Evolutionary conservation across 768 basidiomycete genomes (phyloP).

Genomic region (Vararia minispora): DNA sequence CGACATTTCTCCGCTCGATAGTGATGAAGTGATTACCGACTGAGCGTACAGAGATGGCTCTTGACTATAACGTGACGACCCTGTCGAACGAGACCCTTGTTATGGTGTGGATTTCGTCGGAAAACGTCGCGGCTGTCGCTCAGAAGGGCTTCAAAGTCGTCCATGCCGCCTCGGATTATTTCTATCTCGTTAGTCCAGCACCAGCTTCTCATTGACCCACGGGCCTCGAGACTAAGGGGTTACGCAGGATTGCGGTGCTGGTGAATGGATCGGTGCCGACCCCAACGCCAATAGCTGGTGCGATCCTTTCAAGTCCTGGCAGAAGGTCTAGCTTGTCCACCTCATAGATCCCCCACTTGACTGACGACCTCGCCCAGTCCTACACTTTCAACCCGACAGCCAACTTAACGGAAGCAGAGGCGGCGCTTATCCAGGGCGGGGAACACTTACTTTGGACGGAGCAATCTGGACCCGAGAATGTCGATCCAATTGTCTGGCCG

Average conservation of each 20-base stretch:
- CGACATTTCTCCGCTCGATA: too few species aligned
- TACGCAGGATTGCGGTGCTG: constrained; percentile 11
- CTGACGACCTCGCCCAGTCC: constrained; percentile 25
- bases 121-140: constrained; percentile 46
- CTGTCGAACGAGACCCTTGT: constrained; percentile 22
- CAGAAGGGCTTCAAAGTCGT: constrained; percentile 50
- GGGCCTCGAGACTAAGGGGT: constrained; percentile 31
- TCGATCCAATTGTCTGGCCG: constrained; percentile 65
- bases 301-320: constrained; percentile 75
- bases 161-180: constrained; percentile 63
- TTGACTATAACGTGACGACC: constrained; percentile 24
- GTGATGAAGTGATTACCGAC: not conserved
- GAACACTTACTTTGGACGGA: constrained; percentile 68
- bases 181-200: constrained; percentile 46
- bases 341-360: constrained; percentile 5
- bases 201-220: constrained; percentile 40
- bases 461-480: constrained; percentile 55
- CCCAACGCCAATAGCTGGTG: constrained; percentile 51
- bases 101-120: constrained; percentile 60
- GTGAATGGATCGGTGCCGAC: constrained; percentile 1
- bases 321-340: constrained; percentile 34
- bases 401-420: constrained; percentile 37
- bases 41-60: constrained; percentile 21
- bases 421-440: constrained; percentile 55
- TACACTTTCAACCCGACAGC: constrained; percentile 65